Base-by-base conservation (phyloP, 140 eudicot genomes). In the Anethum foeniculum region DNA sequence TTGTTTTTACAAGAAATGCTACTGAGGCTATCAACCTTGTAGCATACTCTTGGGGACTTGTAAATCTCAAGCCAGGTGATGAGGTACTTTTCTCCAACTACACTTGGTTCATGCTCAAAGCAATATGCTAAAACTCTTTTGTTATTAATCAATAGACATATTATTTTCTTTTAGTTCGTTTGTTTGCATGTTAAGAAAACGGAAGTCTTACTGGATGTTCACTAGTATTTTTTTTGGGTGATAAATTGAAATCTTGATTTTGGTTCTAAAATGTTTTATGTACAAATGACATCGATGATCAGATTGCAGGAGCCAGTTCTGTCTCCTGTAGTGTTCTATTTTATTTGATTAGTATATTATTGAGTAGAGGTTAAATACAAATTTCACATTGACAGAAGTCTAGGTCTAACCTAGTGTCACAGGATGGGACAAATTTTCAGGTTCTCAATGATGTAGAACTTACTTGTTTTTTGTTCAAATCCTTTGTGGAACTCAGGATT, bases 21-120 rank as follows among this genome's bases (percentile, higher is more conserved):
- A 92, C 98, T 8, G 98, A 96, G 82, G 98, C 99, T 64, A 96
- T 96, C 65, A 96, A 96, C 86, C 90, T 96, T 60, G 97, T 96
- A 76, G 99, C 99, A 60, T 91, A 93, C 79, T 89, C 97, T 69
- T 96, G 99, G 99, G 99, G 96, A 48, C 87, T 88, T 49, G 67
- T 93, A 56, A 89, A 91, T 83, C 80, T 95, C 77, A 91, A 85
- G 83, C 81, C 93, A 39, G 86, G 85, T 0, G 97, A 95, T 67
- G 96, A 95, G 97, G 99, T 91, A 25, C 34, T 80, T 77, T 6
- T 60, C n/a, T 46, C 75, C 16, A 65, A 49, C 3, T 78, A 23
- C 62, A 52, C 38, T 82, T 25, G 44, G 49, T 25, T 27, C 47
- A 28, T 38, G 41, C 25, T 82, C 14, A 11, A 5, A 43, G 1